Evolutionary conservation across 1,284 basidiomycete genomes (phyloP), one percentile per base, ranked within the genome.

Genomic region (Athelia sp.): DNA sequence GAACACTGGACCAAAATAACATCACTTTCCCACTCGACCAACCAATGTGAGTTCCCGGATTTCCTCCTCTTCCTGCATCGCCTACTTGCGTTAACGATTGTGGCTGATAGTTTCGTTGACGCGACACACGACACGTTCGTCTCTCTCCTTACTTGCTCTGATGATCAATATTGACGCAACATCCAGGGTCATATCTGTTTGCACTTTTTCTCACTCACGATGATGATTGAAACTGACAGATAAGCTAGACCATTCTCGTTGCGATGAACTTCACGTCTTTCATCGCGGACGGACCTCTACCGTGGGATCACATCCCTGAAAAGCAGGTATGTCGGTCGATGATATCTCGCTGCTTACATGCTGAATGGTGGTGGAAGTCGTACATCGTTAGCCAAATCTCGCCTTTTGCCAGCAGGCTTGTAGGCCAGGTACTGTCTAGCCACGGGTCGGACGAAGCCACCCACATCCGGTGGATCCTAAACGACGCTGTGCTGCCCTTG

Each of bases 191-290:
- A n/a, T n/a, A n/a, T n/a, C n/a, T n/a, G n/a, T n/a, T n/a, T n/a
- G n/a, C n/a, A n/a, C n/a, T n/a, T n/a, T n/a, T n/a, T n/a, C n/a
- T n/a, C n/a, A n/a, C n/a, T n/a, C n/a, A n/a, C n/a, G n/a, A n/a
- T n/a, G n/a, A n/a, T n/a, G n/a, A n/a, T n/a, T n/a, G n/a, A n/a
- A n/a, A n/a, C n/a, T n/a, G n/a, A n/a, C n/a, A n/a, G n/a, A n/a
- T n/a, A n/a, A n/a, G n/a, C n/a, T n/a, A n/a, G 13, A 29, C 51
- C 81, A 80, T 82, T 18, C 61, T 78, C 11, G 74, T 76, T 2
- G 74, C 82, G 1, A 66, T 86, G 62, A 84, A 85, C 63, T 74
- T 87, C 50, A 82, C 83, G 1, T 69, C 70, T 4, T 73, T 87
- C 44, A 72, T 77, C 21, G 69, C 68, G 1, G 68, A 65, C 35